Base-by-base conservation (phyloP, 805 yeast species). In the Ogataea methanolica region DNA sequence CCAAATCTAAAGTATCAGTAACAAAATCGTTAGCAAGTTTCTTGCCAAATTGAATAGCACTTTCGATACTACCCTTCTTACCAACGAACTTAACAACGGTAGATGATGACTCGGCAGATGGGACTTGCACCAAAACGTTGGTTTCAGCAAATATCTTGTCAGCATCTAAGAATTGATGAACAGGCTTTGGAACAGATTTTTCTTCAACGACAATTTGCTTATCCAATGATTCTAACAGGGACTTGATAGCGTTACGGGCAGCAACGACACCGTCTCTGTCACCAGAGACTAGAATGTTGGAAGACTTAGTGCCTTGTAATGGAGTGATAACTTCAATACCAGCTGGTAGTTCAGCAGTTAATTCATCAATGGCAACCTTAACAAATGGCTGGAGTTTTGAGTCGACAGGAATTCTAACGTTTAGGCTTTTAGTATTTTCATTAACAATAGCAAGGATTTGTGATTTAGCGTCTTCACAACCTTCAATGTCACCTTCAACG, bases 401-500 rank as follows among this genome's bases (percentile, higher is more conserved):
- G 39, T 63, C 67, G 36, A 85, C 72, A n/a, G 70, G 60, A 31
- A 86, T 50, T 56, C 71, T 79, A 33, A 77, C 63, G 9, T 76
- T 67, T 47, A 83, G 69, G 55, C 68, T 72, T 60, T 82, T 84
- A 46, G 89, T 84, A 58, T 85, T 83, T 59, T 85, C 87, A 59
- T 79, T 76, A 43, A 90, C 95, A 58, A 90, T 85, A 19, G 78
- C 80, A 60, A 79, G 56, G 54, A 92, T 89, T 61, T 75, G 80
- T 34, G 70, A 65, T 61, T 84, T 84, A 31, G 97, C 97, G 43
- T 75, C 74, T 53, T 75, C 77, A 56, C 87, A 86, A 46, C 96
- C 90, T 62, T 87, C 95, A 50, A 79, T 76, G 61, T 90, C 96
- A 69, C 97, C 98, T 50, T 80, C 85, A 47, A 91, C 71, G 26